Evolutionary conservation across 805 yeast genomes (phyloP), one percentile per base, ranked within the genome.

Genomic region (Aciculoconidium aculeatum): DNA sequence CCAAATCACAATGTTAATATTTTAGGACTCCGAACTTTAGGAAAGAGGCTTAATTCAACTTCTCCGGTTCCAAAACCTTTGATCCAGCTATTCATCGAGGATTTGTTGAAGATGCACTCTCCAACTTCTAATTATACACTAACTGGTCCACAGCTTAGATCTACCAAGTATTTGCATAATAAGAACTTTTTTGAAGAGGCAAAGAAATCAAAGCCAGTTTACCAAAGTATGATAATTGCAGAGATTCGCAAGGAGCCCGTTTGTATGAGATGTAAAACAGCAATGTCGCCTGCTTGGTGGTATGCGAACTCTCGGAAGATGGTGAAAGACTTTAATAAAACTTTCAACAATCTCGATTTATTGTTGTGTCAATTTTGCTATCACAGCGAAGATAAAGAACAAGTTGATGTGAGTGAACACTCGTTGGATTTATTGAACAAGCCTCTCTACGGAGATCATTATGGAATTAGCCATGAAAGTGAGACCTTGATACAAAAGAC

Each of bases 231-330:
- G 29, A 22, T 22, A 10, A 22, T 31, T 15, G 17, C 20, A 17
- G 34, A 31, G 27, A 17, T 31, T 17, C 30, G 26, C 11, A 23
- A 17, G 22, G 33, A 28, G 6, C 30, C 25, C 7, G 10, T 21
- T 7, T 59, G 65, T 31, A 20, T 17, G 3, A 28, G 23, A 9
- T 59, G 65, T 37, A 28, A 36, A 2, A 39, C 58, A 1, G 21
- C 28, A 1, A 45, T 49, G 4, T 54, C 66, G 3, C 68, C 68
- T 5, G 51, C 51, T 21, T 61, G 68, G 68, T 56, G 66, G 65
- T 35, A 39, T 12, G 30, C 34, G 11, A 23, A 22, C 12, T 21
- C 15, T 7, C 20, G 26, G 15, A 30, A 31, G 17, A 26, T 26
- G 10, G 30, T 31, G 17, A 25, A 23, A 23, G 24, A 24, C 21